Conservation (phyloP, 2,329 filamentous ascomycete species). For the Rhinocladiella similis region DNA sequence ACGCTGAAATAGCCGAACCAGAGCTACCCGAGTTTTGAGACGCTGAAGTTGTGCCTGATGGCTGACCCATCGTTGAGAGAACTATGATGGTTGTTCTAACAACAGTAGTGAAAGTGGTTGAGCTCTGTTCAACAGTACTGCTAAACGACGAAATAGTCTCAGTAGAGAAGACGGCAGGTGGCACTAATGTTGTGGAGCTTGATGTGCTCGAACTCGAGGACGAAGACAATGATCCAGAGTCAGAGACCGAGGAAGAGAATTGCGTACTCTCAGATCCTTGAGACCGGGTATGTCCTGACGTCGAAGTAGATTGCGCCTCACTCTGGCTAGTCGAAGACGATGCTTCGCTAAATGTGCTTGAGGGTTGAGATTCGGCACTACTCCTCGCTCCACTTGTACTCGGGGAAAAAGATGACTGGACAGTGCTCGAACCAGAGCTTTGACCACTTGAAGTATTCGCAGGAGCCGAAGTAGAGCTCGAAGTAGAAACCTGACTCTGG, state of each 20-base stretch:
- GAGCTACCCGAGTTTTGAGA: not conserved
- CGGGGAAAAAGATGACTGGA: not conserved
- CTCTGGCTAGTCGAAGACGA: not conserved
- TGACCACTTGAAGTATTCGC: no score
- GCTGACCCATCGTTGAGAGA: not conserved
- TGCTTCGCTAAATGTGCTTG: not conserved
- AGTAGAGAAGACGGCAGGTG: not conserved
- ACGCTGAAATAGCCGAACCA: no score
- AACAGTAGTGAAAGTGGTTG: slow-evolving; percentile 12
- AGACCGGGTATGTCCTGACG: no score
- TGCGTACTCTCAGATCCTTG: not conserved
- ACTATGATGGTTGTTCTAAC: slow-evolving; percentile 7
- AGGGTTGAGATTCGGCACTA: no score
- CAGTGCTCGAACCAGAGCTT: no score
- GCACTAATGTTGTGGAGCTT: not conserved
- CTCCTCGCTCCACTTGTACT: not conserved
- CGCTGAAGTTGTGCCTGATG: not conserved
- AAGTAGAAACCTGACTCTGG: not conserved
- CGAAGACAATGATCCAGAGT: not conserved
- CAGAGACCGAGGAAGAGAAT: not conserved
- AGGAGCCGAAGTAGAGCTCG: not conserved
- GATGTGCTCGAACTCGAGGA: not conserved
- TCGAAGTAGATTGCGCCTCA: not conserved
- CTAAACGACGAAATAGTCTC: slow-evolving; percentile 4
- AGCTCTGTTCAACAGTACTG: slow-evolving; percentile 2